Conservation (phyloP, 2,329 filamentous ascomycete genomes). For the Curvularia lunata region DNA sequence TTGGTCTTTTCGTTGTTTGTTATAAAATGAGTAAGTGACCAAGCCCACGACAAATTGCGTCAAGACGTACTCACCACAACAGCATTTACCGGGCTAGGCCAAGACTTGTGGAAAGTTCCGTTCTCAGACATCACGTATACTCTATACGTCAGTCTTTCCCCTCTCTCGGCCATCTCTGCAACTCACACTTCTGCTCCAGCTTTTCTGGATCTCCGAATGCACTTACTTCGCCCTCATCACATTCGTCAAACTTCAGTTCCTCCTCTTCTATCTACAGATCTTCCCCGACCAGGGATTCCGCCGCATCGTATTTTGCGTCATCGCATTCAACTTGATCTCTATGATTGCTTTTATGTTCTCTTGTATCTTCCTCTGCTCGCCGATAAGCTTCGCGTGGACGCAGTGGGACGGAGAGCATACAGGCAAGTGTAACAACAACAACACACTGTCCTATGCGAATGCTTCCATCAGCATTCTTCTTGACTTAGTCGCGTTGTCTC, state of each 20-base stretch:
- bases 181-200: conserved; percentile 13
- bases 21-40: not conserved
- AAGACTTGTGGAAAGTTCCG: not conserved
- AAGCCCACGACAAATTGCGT: not conserved
- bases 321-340: conserved; percentile 26
- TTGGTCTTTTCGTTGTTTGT: not conserved
- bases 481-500: conserved; percentile 37
- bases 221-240: conserved; percentile 30
- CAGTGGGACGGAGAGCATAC: conserved; percentile 37
- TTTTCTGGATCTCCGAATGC: conserved; percentile 33
- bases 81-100: not conserved
- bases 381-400: conserved; percentile 31
- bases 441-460: conserved; percentile 37
- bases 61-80: not conserved
- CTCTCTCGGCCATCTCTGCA: not conserved
- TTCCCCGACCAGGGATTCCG: conserved; percentile 33
- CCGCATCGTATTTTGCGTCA: conserved; percentile 20
- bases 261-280: conserved; percentile 42
- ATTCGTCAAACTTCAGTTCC: conserved; percentile 39
- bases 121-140: not conserved
- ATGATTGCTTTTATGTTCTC: conserved; percentile 29
- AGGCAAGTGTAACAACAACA: conserved; percentile 33
- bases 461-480: conserved; percentile 43
- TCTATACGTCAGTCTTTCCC: not conserved
- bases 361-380: conserved; percentile 30